These are phyloP conservation scores for Fusarium scirpi DNA, from an alignment of 2,329 filamentous ascomycete genomes.

Conservation along the genomic window DNA sequence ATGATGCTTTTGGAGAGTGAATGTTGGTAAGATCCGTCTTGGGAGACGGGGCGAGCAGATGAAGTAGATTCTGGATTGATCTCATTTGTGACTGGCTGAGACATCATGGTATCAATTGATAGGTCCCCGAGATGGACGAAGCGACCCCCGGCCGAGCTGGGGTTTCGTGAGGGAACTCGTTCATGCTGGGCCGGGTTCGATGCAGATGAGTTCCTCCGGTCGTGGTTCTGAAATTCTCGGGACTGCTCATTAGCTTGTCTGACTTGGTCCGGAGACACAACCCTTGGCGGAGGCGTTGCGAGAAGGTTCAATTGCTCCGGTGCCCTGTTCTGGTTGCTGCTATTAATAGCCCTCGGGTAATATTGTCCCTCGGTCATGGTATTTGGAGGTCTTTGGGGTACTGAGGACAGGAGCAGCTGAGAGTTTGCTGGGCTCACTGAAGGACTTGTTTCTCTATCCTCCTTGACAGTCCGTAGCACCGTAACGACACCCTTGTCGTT, in stretches of 20 bases:
- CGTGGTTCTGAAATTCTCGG: constrained; percentile 27
- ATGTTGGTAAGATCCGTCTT: constrained; percentile 20
- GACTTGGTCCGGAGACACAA: constrained; percentile 38
- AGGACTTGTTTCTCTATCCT: constrained; percentile 40
- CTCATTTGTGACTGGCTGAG: constrained; percentile 24
- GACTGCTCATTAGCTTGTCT: constrained; percentile 37
- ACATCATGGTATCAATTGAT: constrained; percentile 48
- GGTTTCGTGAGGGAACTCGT: constrained; percentile 41
- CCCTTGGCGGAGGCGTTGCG: constrained; percentile 41
- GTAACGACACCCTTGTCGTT: constrained; percentile 55
- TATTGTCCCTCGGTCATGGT: constrained; percentile 7
- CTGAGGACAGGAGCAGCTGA: constrained; percentile 20
- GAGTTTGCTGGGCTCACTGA: constrained; percentile 27
- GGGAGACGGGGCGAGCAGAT: constrained; percentile 14
- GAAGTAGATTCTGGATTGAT: constrained; percentile 9
- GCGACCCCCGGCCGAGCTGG: constrained; percentile 44
- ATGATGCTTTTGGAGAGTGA: constrained; percentile 41
- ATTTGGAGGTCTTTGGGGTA: constrained; percentile 12
- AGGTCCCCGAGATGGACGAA: constrained; percentile 36
- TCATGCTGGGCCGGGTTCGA: constrained; percentile 10
- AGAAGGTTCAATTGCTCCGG: constrained; percentile 42
- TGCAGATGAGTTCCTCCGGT: constrained; percentile 2
- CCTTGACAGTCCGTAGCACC: constrained; percentile 50
- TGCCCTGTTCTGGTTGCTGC: constrained; percentile 26
- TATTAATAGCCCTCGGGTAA: constrained; percentile 17